Conservation (phyloP, 805 yeast genomes). For the Candida ortonii region DNA sequence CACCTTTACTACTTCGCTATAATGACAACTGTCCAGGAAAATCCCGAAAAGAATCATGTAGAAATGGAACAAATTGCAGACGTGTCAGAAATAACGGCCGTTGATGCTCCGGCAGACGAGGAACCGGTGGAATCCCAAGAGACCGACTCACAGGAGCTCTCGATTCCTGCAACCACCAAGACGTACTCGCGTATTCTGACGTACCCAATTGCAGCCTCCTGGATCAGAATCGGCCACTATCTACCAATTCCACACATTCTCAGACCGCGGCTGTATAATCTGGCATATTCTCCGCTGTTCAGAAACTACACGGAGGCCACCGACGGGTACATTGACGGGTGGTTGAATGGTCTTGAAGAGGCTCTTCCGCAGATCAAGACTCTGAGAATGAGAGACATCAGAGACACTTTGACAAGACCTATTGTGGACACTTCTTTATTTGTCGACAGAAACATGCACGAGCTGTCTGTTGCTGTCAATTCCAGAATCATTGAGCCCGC, state of each 20-base stretch:
- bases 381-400: constrained; percentile 46
- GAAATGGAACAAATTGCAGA: too few species aligned
- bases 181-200: constrained; percentile 41
- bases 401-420: constrained; percentile 52
- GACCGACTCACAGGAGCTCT: constrained; percentile 3
- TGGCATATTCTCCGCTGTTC: constrained; percentile 26
- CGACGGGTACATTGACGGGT: constrained; percentile 53
- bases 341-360: constrained; percentile 57
- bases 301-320: constrained; percentile 25
- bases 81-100: too few species aligned
- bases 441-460: constrained; percentile 35
- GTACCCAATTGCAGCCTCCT: constrained; percentile 45
- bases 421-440: constrained; percentile 39
- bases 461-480: constrained; percentile 31
- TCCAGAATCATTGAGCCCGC: constrained; percentile 44
- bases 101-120: not conserved
- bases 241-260: constrained; percentile 28
- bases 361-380: constrained; percentile 59
- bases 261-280: constrained; percentile 21
- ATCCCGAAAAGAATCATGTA: too few species aligned
- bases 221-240: constrained; percentile 28
- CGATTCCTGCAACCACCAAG: constrained; percentile 27
- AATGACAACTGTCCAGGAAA: too few species aligned
- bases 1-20: too few species aligned
- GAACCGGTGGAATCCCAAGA: constrained; percentile 1